These are phyloP conservation scores for Pleoardoris graminearum DNA, from an alignment of 2,329 filamentous ascomycete genomes.

Conservation along the genomic window DNA sequence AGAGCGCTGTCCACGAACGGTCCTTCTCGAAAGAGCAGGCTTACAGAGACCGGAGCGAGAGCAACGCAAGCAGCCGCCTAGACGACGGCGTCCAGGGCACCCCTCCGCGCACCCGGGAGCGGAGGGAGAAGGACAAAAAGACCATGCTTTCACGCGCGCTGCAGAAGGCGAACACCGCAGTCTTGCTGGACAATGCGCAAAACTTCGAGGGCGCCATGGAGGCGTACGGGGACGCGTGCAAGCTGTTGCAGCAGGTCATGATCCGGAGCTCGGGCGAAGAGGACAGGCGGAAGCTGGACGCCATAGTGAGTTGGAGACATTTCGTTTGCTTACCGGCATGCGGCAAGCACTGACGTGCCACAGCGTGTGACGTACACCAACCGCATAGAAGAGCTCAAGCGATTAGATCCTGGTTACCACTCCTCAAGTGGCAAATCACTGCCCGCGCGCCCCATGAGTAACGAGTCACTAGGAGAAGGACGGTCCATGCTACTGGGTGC, in stretches of 20 bases:
- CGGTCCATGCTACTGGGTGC: conserved; percentile 42
- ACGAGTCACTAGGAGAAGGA: conserved; percentile 53
- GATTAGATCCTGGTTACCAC: conserved; percentile 63
- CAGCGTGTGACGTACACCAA: conserved; percentile 88
- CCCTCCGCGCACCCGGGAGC: conserved; percentile 47
- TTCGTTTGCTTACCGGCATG: neutral
- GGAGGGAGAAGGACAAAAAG: conserved; percentile 67
- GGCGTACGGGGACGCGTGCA: conserved; percentile 89
- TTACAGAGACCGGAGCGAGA: conserved; percentile 31
- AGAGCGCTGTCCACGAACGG: conserved; percentile 27
- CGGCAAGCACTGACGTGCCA: conserved; percentile 16
- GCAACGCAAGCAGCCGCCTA: conserved; percentile 37
- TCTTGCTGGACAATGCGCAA: conserved; percentile 92
- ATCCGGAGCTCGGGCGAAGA: conserved; percentile 80
- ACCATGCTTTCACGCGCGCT: conserved; percentile 95
- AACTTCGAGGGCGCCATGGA: conserved; percentile 90
- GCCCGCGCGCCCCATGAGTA: conserved; percentile 69
- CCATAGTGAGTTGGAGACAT: conserved; percentile 70
- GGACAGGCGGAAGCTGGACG: conserved; percentile 86
- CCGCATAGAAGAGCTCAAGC: conserved; percentile 83
- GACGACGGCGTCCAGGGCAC: conserved; percentile 39
- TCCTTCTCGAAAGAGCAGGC: conserved; percentile 25
- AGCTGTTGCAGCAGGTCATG: conserved; percentile 85
- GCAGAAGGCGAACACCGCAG: conserved; percentile 93
- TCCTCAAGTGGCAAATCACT: conserved; percentile 69